phyloP scores from a whole-genome alignment of 352 stramenopile genomes.

The Pythium phragmiticola region DNA sequence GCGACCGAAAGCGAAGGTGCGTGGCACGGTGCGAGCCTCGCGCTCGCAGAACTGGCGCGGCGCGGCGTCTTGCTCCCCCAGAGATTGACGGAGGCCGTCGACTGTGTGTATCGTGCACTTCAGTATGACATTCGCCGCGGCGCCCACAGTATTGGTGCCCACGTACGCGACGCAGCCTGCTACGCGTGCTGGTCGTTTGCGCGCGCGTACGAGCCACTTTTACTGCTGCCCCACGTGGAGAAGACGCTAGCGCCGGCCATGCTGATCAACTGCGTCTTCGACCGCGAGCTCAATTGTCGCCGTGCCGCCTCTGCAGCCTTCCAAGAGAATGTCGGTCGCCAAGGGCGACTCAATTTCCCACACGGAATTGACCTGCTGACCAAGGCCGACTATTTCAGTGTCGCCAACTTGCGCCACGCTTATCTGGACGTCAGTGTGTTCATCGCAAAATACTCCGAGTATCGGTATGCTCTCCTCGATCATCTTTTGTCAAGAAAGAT shows the following conservation, averaged over 20 bases:
- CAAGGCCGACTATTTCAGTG: conserved; percentile 96
- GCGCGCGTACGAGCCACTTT: conserved; percentile 90
- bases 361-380: conserved; percentile 97
- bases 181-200: conserved; percentile 99
- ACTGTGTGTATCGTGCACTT: conserved; percentile 90
- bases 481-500: conserved; percentile 90
- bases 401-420: conserved; percentile 90
- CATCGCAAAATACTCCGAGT: conserved; percentile 90
- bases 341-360: conserved; percentile 92
- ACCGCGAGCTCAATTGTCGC: conserved; percentile 98
- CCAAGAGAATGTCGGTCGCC: conserved; percentile 93
- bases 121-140: conserved; percentile 95
- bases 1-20: conserved; percentile 91
- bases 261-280: conserved; percentile 95
- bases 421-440: conserved; percentile 92
- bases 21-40: conserved; percentile 98
- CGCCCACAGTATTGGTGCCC: conserved; percentile 93
- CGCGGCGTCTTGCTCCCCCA: conserved; percentile 94
- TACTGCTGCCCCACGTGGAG: conserved; percentile 90
- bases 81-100: conserved; percentile 90
- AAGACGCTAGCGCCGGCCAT: conserved; percentile 90
- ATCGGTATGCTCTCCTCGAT: conserved; percentile 80
- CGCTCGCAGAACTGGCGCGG: conserved; percentile 94
- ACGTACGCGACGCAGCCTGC: conserved; percentile 97
- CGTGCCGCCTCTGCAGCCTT: conserved; percentile 97